Percentiles rank a stretch among this genome's conserved stretches.
Conservation (phyloP, 2,329 filamentous ascomycete genomes). For the Cryphonectria carpinicola region DNA sequence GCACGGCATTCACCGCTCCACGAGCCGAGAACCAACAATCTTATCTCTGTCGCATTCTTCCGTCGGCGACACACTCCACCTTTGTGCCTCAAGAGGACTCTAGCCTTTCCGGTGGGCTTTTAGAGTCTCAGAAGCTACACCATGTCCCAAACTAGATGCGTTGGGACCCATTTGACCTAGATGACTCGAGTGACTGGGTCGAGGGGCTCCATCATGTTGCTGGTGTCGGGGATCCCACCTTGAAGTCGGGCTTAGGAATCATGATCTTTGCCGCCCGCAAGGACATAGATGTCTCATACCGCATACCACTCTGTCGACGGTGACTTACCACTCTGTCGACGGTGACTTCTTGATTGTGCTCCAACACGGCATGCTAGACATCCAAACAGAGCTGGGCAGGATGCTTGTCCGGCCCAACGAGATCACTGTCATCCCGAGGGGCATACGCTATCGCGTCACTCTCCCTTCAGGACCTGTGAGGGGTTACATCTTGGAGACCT, state of each 20-base stretch:
- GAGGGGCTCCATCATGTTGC: conserved; percentile 65
- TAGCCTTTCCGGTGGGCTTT: neutral
- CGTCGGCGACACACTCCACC: conserved; percentile 54
- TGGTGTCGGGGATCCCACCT: conserved; percentile 72
- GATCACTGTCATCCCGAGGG: conserved; percentile 66
- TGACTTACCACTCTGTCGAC: conserved; percentile 70
- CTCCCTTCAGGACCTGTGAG: conserved; percentile 56
- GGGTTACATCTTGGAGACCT: conserved; percentile 66
- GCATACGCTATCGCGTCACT: conserved; percentile 48
- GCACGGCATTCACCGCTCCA: conserved; percentile 63
- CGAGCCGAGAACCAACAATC: conserved; percentile 61
- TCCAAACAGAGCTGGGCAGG: conserved; percentile 67
- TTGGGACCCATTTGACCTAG: conserved; percentile 78
- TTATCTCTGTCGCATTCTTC: conserved; percentile 64
- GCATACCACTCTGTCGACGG: conserved; percentile 72
- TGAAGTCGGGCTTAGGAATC: conserved; percentile 73
- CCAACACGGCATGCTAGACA: conserved; percentile 66
- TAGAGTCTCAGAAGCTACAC: conserved; percentile 49
- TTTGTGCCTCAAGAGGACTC: conserved; percentile 48
- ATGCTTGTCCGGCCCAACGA: conserved; percentile 66
- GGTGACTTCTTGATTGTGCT: conserved; percentile 70
- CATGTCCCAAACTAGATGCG: conserved; percentile 82
- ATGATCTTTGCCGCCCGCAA: conserved; percentile 74
- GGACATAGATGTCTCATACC: conserved; percentile 66
- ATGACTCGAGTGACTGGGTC: conserved; percentile 56